phyloP scores from a whole-genome alignment of 768 basidiomycete genomes.

The Lactarius vividus region DNA sequence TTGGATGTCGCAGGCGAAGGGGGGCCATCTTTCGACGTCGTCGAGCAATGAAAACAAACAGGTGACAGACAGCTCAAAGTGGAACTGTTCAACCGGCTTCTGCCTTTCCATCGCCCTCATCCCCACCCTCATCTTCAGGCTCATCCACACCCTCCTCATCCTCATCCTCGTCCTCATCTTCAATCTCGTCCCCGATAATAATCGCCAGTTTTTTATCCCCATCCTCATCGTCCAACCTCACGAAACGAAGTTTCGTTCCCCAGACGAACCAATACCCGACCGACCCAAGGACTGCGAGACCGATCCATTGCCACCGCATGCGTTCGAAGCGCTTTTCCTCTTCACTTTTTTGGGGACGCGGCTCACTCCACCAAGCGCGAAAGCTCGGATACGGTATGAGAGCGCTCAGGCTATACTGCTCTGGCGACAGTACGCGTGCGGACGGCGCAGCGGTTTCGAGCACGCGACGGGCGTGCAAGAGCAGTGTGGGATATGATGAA shows the following conservation, averaged over 20 bases:
- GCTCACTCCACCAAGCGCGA: conserved; percentile 34
- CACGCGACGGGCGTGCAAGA: conserved; percentile 57
- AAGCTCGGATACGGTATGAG: conserved; percentile 24
- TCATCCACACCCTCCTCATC: background rate
- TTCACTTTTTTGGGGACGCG: conserved; percentile 32
- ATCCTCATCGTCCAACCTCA: conserved; percentile 3
- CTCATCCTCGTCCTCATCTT: conserved; percentile 22
- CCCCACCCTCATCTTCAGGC: background rate
- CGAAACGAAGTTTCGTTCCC: conserved; percentile 15
- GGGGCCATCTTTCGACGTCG: conserved; percentile 50
- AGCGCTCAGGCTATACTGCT: conserved; percentile 38
- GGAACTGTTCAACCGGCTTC: background rate
- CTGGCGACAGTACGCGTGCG: conserved; percentile 30
- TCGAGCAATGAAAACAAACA: background rate
- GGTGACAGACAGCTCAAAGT: background rate
- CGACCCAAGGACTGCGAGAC: conserved; percentile 42
- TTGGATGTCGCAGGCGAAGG: conserved; percentile 79
- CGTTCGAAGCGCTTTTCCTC: conserved; percentile 49
- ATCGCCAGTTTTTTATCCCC: conserved; percentile 14
- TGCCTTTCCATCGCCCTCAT: background rate
- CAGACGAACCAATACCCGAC: conserved; percentile 36
- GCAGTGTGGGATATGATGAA: conserved; percentile 55
- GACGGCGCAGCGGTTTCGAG: conserved; percentile 35
- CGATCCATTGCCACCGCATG: conserved; percentile 54
- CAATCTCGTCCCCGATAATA: conserved; percentile 5